Evolutionary conservation across 768 basidiomycete genomes (phyloP).

Genomic region (Amanita rimosa): DNA sequence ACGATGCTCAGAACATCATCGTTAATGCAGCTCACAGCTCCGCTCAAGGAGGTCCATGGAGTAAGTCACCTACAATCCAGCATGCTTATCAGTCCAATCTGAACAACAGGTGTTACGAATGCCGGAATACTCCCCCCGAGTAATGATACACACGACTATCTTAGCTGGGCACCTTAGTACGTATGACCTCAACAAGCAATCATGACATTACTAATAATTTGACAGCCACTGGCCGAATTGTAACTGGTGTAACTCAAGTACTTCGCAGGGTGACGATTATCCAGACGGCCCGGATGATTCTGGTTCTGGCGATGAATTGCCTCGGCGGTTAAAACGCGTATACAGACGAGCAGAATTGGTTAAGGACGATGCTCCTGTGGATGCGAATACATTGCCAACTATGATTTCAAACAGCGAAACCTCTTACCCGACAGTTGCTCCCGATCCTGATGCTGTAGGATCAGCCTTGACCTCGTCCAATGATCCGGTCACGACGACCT

Average conservation of each 20-base stretch:
- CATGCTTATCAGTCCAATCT: neutral
- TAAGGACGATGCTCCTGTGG: neutral
- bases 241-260: conserved; percentile 4
- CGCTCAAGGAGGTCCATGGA: conserved; percentile 41
- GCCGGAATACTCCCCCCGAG: conserved; percentile 37
- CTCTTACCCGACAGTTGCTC: neutral
- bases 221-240: conserved; percentile 56
- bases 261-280: neutral
- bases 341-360: conserved; percentile 20
- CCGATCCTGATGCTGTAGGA: neutral
- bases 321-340: neutral
- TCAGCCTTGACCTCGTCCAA: neutral
- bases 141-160: conserved; percentile 47
- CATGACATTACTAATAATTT: neutral
- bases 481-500: neutral
- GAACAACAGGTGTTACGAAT: conserved; percentile 31
- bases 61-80: conserved; percentile 20
- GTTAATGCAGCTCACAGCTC: conserved; percentile 22
- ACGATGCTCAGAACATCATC: conserved; percentile 22
- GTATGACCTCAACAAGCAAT: conserved; percentile 12
- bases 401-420: neutral
- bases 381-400: neutral
- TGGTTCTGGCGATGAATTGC: neutral
- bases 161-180: conserved; percentile 66
- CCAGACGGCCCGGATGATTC: neutral